Conservation (phyloP, 768 basidiomycete genomes). For the Mycena vulgaris region DNA sequence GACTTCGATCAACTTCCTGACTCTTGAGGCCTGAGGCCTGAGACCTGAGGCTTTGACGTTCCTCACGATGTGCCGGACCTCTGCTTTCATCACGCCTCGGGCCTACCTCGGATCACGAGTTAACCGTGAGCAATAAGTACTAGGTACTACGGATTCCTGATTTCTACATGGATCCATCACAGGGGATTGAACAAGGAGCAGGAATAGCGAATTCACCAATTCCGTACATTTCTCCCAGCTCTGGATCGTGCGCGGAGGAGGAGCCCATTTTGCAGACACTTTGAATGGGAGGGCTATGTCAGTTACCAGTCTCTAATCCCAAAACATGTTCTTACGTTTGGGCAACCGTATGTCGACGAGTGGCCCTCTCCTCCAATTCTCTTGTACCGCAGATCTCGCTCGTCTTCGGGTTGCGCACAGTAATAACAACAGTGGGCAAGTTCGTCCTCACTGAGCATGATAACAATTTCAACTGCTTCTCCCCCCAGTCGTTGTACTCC, state of each 20-base stretch:
- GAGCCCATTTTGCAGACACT: background rate
- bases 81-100: too few species aligned
- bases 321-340: background rate
- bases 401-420: background rate
- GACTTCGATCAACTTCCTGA: too few species aligned
- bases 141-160: too few species aligned
- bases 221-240: background rate
- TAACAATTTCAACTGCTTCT: background rate
- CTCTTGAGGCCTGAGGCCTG: too few species aligned
- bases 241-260: background rate
- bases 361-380: background rate
- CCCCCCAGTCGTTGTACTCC: background rate
- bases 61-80: too few species aligned
- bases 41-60: too few species aligned
- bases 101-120: too few species aligned
- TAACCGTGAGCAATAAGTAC: background rate
- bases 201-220: too few species aligned
- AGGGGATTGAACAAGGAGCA: too few species aligned
- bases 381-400: background rate
- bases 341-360: background rate
- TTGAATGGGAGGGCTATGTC: background rate
- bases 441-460: background rate
- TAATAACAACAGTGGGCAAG: conserved; percentile 12
- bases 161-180: too few species aligned
- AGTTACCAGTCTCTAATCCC: background rate